These are phyloP conservation scores for Alloteropsis angusta DNA, from an alignment of 202 grass and related monocot genomes.

Conservation along the genomic window DNA sequence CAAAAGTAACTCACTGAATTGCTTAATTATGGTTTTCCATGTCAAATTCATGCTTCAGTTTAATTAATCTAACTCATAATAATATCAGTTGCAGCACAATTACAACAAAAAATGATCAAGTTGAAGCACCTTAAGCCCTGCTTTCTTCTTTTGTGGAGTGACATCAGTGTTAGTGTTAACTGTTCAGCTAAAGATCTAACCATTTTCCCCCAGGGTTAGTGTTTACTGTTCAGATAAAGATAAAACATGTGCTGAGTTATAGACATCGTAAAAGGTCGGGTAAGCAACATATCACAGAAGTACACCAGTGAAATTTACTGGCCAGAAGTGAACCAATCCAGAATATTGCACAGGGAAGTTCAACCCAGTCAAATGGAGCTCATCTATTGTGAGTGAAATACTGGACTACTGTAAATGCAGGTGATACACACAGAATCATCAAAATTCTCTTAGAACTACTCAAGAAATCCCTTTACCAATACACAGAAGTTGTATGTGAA, in stretches of 20 bases:
- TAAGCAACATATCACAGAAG: not conserved
- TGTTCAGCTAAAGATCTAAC: not conserved
- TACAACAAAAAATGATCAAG: not conserved
- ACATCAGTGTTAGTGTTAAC: not conserved
- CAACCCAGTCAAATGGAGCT: not conserved
- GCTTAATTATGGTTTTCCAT: not conserved
- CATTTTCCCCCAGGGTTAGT: not conserved
- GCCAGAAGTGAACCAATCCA: not conserved
- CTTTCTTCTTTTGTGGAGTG: not conserved
- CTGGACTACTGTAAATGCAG: not conserved
- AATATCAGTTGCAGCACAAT: not conserved
- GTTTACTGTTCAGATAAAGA: conserved; percentile 16
- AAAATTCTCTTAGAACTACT: not conserved
- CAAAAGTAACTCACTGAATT: not conserved
- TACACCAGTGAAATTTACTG: not conserved
- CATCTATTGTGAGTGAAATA: not conserved
- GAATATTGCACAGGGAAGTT: not conserved
- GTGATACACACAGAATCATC: not conserved
- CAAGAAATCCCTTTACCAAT: not conserved
- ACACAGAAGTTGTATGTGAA: not conserved
- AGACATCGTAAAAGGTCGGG: not conserved
- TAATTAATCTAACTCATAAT: not conserved
- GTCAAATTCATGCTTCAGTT: not conserved
- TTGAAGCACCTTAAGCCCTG: not conserved
- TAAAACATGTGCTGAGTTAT: not conserved